Evolutionary conservation across 257 asterid genomes (phyloP).

Genomic region (Capsicum rhomboideum): DNA sequence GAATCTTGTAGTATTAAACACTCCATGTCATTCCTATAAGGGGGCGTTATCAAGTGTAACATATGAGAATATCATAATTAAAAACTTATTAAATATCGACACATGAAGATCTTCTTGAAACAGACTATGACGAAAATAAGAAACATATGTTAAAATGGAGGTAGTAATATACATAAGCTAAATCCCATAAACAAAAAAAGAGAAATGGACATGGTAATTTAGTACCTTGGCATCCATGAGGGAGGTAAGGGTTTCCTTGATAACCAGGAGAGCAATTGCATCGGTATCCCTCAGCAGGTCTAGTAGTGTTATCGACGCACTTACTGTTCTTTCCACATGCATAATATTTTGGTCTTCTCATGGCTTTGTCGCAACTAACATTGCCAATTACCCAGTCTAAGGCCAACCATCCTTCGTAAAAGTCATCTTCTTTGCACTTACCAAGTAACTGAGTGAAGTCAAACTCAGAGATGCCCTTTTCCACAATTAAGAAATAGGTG

Average conservation of each 20-base stretch:
- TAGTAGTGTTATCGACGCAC: slow-evolving; percentile 5
- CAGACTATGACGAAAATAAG: too few relatives aligned
- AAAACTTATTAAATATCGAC: too few relatives aligned
- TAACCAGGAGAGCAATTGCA: not conserved
- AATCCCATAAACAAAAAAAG: not conserved
- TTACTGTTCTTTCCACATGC: slow-evolving; percentile 5
- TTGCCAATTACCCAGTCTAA: slow-evolving; percentile 20
- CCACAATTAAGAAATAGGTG: slow-evolving; percentile 5
- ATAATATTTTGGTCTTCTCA: not conserved
- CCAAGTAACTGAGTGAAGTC: not conserved
- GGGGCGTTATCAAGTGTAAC: too few relatives aligned
- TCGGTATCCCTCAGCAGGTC: not conserved
- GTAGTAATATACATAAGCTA: not conserved
- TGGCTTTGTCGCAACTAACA: slow-evolving; percentile 8
- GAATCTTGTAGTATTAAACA: too few relatives aligned
- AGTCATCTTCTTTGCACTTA: not conserved
- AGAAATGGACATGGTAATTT: not conserved
- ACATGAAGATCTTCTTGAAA: too few relatives aligned
- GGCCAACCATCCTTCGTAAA: not conserved
- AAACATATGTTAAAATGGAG: not conserved
- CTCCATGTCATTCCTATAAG: too few relatives aligned
- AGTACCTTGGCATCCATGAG: not conserved
- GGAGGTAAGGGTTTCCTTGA: not conserved
- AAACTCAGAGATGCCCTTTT: not conserved
- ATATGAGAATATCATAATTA: too few relatives aligned